phyloP scores from a whole-genome alignment of 2,329 filamentous ascomycete species.

The Aphanoascus verrucosus region DNA sequence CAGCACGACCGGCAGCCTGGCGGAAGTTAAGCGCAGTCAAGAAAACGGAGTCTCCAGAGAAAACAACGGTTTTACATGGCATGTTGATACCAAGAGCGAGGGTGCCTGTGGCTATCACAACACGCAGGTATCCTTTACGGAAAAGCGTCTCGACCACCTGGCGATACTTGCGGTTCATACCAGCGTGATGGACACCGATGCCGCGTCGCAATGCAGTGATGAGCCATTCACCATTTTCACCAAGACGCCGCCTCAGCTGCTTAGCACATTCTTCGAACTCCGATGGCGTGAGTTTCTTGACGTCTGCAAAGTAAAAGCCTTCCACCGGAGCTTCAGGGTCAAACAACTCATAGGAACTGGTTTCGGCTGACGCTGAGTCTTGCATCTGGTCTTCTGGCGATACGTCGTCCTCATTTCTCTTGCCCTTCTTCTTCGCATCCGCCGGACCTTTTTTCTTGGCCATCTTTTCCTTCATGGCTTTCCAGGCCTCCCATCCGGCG shows the following conservation, averaged over 20 bases:
- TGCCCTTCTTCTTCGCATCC: slow-evolving; percentile 26
- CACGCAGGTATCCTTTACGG: slow-evolving; percentile 57
- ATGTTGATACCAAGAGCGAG: slow-evolving; percentile 71
- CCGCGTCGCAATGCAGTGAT: slow-evolving; percentile 55
- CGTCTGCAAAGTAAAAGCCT: slow-evolving; percentile 56
- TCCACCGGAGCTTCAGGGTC: slow-evolving; percentile 54
- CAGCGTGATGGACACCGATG: slow-evolving; percentile 66
- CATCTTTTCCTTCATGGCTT: slow-evolving; percentile 34
- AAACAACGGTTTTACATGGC: slow-evolving; percentile 73
- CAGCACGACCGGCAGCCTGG: slow-evolving; percentile 66
- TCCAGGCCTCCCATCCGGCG: slow-evolving; percentile 46
- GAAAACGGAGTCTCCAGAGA: slow-evolving; percentile 61
- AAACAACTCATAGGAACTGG: slow-evolving; percentile 52
- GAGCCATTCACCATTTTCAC: slow-evolving; percentile 39
- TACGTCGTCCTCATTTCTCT: slow-evolving; percentile 38
- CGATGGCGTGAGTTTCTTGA: slow-evolving; percentile 45
- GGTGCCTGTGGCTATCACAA: slow-evolving; percentile 65
- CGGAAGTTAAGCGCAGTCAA: slow-evolving; percentile 66
- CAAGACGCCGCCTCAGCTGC: slow-evolving; percentile 42
- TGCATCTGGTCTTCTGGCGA: slow-evolving; percentile 49
- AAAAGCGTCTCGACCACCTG: slow-evolving; percentile 62
- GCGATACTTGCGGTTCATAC: slow-evolving; percentile 67
- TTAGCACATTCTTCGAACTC: slow-evolving; percentile 49
- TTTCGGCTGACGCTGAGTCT: slow-evolving; percentile 47
- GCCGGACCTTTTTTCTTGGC: slow-evolving; percentile 27